Evolutionary conservation across 306 rosid genomes (phyloP), one percentile per base, ranked within the genome.

Genomic region (Prinsepia uniflora): DNA sequence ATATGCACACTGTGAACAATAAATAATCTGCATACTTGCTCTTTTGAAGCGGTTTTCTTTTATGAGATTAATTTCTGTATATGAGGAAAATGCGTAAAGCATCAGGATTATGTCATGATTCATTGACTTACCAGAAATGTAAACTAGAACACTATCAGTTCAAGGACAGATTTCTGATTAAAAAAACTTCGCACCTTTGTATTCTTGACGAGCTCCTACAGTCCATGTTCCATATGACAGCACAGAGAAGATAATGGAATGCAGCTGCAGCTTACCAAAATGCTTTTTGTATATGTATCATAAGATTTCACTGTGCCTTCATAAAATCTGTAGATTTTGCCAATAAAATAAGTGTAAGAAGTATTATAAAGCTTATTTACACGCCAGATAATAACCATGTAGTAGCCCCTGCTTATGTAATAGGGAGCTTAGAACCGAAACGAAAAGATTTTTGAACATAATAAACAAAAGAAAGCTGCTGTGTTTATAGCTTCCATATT

Each of bases 261-360:
- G 74, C 79, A 73, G 59, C 65, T 68, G 70, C 60, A 81, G 75
- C 95, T 76, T 85, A 95, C 99, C 91, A 73, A 89, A 97, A 71
- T 95, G 99, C 86, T 91, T 95, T 76, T 84, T 74, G 69, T 79
- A 89, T 95, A 49, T 34, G 90, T 65, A 63, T 95, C 99, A 75
- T 83, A 84, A 73, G 99, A 91, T 84, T 91, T 91, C 70, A 95
- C 76, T 7, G 87, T 86, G 77, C 99, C 97, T 76, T 81, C 86
- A 84, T 95, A 95, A 77, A 87, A 95, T 79, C 99, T 95, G 86
- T 24, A 82, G 41, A 56, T 53, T 46, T 63, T 44, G 17, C 58
- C 74, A 71, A 62, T 54, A 59, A 60, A 43, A 71, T 68, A 71
- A 81, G 81, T 68, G 57, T 79, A 52, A 71, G 66, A 71, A 81